A percentile compares a stretch with the other conserved stretches of the same genome.
These are phyloP conservation scores for Coemansia sp. DNA, from an alignment of 192 early-diverging fungal genomes.

Conservation along the genomic window DNA sequence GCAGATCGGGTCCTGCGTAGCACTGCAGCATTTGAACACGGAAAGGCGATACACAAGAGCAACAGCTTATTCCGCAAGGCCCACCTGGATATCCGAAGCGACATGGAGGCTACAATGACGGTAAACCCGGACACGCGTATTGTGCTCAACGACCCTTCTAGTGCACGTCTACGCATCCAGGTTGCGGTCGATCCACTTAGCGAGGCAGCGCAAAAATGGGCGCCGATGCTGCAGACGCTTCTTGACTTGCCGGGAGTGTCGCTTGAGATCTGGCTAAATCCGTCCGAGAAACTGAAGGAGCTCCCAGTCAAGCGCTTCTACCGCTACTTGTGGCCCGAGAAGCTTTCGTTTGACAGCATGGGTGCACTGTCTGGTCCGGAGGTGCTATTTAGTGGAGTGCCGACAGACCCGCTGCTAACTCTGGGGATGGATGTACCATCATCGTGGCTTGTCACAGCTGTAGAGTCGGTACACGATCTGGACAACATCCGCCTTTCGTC, in stretches of 20 bases:
- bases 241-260: slow-evolving; percentile 62
- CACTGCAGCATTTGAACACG: slow-evolving; percentile 19
- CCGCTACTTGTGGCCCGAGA: slow-evolving; percentile 72
- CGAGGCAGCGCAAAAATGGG: slow-evolving; percentile 76
- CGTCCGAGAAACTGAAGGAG: slow-evolving; percentile 56
- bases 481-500: slow-evolving; percentile 82
- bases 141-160: slow-evolving; percentile 5
- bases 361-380: slow-evolving; percentile 42
- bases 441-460: slow-evolving; percentile 87
- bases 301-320: slow-evolving; percentile 88
- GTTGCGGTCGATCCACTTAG: slow-evolving; percentile 79
- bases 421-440: slow-evolving; percentile 85
- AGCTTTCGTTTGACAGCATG: slow-evolving; percentile 63
- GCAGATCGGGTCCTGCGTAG: neutral
- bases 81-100: neutral
- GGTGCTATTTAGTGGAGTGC: slow-evolving; percentile 74
- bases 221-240: slow-evolving; percentile 69
- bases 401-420: slow-evolving; percentile 78
- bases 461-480: slow-evolving; percentile 80
- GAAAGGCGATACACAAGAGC: slow-evolving; percentile 15
- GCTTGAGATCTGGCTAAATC: slow-evolving; percentile 71
- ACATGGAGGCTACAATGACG: neutral
- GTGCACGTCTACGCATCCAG: slow-evolving; percentile 40
- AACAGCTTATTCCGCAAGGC: slow-evolving; percentile 22
- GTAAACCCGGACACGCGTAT: slow-evolving; percentile 4